phyloP scores from a whole-genome alignment of 2,329 filamentous ascomycete genomes.

The Scleromitrula shiraiana region DNA sequence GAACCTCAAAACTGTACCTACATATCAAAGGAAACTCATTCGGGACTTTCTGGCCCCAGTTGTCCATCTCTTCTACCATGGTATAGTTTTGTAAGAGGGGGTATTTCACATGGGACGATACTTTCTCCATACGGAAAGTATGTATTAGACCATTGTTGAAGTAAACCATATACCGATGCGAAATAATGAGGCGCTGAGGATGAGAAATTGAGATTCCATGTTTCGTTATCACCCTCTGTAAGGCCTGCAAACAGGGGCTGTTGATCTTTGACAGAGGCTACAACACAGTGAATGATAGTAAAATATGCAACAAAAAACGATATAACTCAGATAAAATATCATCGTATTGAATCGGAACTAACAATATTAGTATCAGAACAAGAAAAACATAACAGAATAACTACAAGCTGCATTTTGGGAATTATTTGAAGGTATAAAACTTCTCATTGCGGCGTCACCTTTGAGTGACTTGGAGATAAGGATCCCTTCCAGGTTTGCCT shows the following conservation, averaged over 20 bases:
- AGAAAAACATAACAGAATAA: too few relatives aligned
- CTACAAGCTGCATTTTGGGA: neutral
- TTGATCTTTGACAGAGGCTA: neutral
- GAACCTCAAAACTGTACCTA: conserved; percentile 23
- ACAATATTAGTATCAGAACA: too few relatives aligned
- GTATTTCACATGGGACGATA: conserved; percentile 38
- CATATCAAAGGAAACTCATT: conserved; percentile 45
- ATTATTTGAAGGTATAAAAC: neutral
- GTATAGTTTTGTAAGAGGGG: conserved; percentile 40
- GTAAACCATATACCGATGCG: conserved; percentile 37
- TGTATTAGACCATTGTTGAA: conserved; percentile 44
- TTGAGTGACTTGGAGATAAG: neutral
- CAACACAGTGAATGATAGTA: neutral
- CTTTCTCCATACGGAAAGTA: conserved; percentile 43
- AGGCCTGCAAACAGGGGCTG: neutral
- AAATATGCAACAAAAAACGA: neutral
- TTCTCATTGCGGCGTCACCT: neutral
- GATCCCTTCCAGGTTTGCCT: neutral
- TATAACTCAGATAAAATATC: neutral
- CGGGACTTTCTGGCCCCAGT: conserved; percentile 36
- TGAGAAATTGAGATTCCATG: conserved; percentile 37
- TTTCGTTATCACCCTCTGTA: too few relatives aligned
- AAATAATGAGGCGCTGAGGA: conserved; percentile 41
- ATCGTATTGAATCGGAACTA: too few relatives aligned
- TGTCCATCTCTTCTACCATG: conserved; percentile 38